Evolutionary conservation across 495 filamentous ascomycete species (phyloP).

Genomic region (Baudoinia panamericana): DNA sequence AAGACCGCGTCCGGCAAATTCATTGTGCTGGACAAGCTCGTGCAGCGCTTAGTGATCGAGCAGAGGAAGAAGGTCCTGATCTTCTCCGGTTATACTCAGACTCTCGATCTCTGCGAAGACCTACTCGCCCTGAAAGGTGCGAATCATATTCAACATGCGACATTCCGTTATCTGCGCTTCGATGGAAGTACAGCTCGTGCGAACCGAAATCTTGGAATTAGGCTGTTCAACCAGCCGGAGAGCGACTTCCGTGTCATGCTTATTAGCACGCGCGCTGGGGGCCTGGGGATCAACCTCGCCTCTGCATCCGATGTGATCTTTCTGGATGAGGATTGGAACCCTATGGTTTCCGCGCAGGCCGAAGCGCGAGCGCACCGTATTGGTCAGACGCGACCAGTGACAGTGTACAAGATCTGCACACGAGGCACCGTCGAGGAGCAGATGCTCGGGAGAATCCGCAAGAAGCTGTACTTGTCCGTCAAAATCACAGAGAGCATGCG

Average conservation of each 20-base stretch:
- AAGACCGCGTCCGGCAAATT: conserved; percentile 50
- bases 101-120: conserved; percentile 48
- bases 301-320: conserved; percentile 49
- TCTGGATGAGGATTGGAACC: conserved; percentile 56
- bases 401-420: conserved; percentile 45
- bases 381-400: conserved; percentile 45
- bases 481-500: conserved; percentile 50
- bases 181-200: conserved; percentile 45
- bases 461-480: conserved; percentile 53
- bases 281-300: conserved; percentile 50
- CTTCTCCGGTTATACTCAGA: conserved; percentile 48
- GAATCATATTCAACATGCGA: conserved; percentile 23
- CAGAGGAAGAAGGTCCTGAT: conserved; percentile 48
- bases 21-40: conserved; percentile 48
- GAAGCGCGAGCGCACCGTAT: conserved; percentile 49
- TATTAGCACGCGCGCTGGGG: conserved; percentile 51
- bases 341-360: conserved; percentile 47
- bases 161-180: conserved; percentile 42
- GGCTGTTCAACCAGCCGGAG: conserved; percentile 40
- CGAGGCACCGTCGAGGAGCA: conserved; percentile 51
- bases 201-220: conserved; percentile 42
- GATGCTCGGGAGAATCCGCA: conserved; percentile 49
- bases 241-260: conserved; percentile 47
- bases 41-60: conserved; percentile 43
- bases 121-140: conserved; percentile 39